A percentile compares a stretch with the other conserved stretches of the same genome.
Conservation (phyloP, 2,329 filamentous ascomycete species). For the Sporothrix sp. region DNA sequence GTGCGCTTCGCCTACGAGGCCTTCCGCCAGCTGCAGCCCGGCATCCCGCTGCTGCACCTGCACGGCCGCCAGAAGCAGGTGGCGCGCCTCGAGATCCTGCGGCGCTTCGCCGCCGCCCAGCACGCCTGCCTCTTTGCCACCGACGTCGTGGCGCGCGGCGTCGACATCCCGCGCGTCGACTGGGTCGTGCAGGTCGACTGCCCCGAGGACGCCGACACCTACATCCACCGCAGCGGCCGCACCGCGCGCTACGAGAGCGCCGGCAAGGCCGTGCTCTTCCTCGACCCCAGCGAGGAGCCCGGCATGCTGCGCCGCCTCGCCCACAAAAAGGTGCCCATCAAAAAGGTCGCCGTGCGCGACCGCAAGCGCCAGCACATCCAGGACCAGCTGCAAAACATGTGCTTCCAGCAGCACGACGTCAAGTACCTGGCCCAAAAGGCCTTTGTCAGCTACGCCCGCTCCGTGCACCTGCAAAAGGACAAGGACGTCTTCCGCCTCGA, state of each 20-base stretch:
- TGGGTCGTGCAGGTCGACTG: constrained; percentile 99
- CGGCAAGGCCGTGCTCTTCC: constrained; percentile 79
- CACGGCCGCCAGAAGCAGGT: constrained; percentile 91
- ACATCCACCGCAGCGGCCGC: constrained; percentile 90
- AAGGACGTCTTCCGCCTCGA: constrained; percentile 85
- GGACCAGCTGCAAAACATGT: constrained; percentile 83
- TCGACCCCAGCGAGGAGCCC: constrained; percentile 84
- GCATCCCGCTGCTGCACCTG: constrained; percentile 84
- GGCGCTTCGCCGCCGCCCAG: constrained; percentile 70
- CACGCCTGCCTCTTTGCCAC: constrained; percentile 88
- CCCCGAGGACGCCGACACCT: constrained; percentile 92
- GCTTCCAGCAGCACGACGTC: constrained; percentile 85
- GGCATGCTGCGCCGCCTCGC: constrained; percentile 83
- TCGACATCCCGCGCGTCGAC: constrained; percentile 93
- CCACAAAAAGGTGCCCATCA: constrained; percentile 81
- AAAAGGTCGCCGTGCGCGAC: constrained; percentile 74
- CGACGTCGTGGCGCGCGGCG: constrained; percentile 84
- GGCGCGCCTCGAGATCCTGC: constrained; percentile 77
- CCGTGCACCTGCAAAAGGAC: constrained; percentile 78
- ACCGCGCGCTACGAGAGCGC: constrained; percentile 89
- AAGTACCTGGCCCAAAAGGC: constrained; percentile 96
- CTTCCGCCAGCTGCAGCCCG: constrained; percentile 86
- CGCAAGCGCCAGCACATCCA: constrained; percentile 84
- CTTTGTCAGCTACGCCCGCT: constrained; percentile 81
- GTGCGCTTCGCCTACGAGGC: constrained; percentile 93